Base-by-base conservation (phyloP, 2,329 filamentous ascomycete species). In the Salinomyces thailandicus region DNA sequence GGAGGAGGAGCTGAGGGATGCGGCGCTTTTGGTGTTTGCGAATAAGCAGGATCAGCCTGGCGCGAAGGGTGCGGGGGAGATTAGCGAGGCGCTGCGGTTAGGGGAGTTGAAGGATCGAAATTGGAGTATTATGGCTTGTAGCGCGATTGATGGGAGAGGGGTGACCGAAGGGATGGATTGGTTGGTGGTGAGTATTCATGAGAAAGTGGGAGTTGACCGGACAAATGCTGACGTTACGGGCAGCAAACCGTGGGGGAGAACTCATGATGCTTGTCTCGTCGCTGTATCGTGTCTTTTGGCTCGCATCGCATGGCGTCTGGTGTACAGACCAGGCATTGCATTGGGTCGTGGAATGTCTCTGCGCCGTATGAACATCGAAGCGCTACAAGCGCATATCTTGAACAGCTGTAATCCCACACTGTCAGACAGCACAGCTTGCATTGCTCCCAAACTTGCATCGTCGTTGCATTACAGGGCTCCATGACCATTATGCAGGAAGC, bases 11-110 rank as follows among this genome's bases (percentile, higher is more conserved):
- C 73, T 98, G 37, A 83, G 85, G 58, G 91, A 96, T 56, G 89
- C 91, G 9, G 79, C 86, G 15, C 68, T 98, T 37, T 67, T 98
- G 37, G 91, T 98, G 8, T 98, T 96, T 62, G 91, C 91, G 54
- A 98, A 98, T 68, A 98, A 98, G 69, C 91, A 98, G 63, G 91
- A 98, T 65, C 86, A 96, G 63, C 89, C 89, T 2, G 91, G 91
- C 13, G 89, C 91, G 33, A 93, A 94, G 66, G 91, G 89, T 2
- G 91, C 91, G 1, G 91, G 86, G 13, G 91, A 96, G 61, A 98
- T 98, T 46, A 93, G 85, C 38, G 89, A 96, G 65, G 89, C 87
- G 33, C 64, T 98, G 61, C 81, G 81, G 53, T 65, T 98, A 49
- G 87, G 85, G 36, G 86, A 95, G 62, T 67, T 98, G 58, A 81